Percentiles rank a stretch among this genome's conserved stretches.
Evolutionary conservation across 495 filamentous ascomycete species (phyloP).

Genomic region (Podospora appendiculata): DNA sequence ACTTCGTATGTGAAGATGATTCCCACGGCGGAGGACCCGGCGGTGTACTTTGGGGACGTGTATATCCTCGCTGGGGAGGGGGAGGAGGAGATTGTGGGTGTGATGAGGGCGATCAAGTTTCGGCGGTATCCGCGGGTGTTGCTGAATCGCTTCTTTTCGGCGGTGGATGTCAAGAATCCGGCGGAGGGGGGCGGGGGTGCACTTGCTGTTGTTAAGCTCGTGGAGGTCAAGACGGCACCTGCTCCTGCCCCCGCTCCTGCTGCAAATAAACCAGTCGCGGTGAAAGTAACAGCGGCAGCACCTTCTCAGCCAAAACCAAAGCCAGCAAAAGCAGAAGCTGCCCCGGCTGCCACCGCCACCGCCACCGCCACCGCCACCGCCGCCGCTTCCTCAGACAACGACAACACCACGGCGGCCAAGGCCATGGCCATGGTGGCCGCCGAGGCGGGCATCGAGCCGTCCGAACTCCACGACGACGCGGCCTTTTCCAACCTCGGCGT

Average conservation of each 20-base stretch:
- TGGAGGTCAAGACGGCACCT: neutral
- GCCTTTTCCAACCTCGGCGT: constrained; percentile 36
- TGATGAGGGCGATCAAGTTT: constrained; percentile 38
- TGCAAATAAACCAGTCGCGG: neutral
- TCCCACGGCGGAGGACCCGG: constrained; percentile 24
- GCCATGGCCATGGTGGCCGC: constrained; percentile 2
- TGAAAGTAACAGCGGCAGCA: neutral
- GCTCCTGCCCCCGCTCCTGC: neutral
- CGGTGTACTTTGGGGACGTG: constrained; percentile 37
- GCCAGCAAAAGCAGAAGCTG: neutral
- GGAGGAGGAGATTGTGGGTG: constrained; percentile 32
- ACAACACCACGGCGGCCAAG: constrained; percentile 1
- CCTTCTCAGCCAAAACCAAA: neutral
- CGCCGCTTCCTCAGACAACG: constrained; percentile 21
- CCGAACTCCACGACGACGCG: constrained; percentile 38
- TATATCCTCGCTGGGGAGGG: constrained; percentile 30
- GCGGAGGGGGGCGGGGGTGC: neutral
- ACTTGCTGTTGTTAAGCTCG: neutral
- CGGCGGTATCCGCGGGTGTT: constrained; percentile 46
- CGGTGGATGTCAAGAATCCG: neutral
- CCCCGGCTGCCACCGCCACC: neutral
- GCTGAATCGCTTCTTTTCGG: constrained; percentile 45
- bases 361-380: neutral
- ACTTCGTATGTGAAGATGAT: constrained; percentile 52
- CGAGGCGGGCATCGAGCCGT: constrained; percentile 6